Percentiles rank a stretch among this genome's conserved stretches.
These are phyloP conservation scores for Eucalyptus urophylla DNA, from an alignment of 345 rosid species.

Conservation along the genomic window DNA sequence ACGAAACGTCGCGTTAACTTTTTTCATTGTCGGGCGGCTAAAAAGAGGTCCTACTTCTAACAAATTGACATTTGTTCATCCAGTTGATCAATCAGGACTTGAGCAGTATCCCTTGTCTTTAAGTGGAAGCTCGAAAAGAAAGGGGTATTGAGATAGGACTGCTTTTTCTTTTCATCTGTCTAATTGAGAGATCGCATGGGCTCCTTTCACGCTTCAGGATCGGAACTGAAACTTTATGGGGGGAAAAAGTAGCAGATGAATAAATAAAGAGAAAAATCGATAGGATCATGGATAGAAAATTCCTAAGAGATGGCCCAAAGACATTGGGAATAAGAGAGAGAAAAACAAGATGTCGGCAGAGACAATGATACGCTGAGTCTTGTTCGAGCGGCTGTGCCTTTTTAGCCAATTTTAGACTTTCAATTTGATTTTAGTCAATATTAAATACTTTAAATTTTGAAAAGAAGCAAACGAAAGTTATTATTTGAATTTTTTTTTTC, in stretches of 20 bases:
- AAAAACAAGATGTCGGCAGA: not conserved
- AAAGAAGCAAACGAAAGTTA: too few species aligned
- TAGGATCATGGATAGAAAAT: not conserved
- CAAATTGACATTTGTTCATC: too few species aligned
- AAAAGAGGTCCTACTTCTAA: too few species aligned
- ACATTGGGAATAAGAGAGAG: not conserved
- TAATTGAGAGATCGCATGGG: not conserved
- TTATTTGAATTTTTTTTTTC: too few species aligned
- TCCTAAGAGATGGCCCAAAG: not conserved
- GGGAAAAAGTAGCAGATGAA: not conserved
- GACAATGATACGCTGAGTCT: not conserved
- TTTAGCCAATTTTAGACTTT: not conserved
- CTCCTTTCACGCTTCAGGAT: not conserved
- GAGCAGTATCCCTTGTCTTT: too few species aligned
- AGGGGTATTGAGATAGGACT: too few species aligned
- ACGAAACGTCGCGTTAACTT: not conserved
- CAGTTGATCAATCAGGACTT: too few species aligned
- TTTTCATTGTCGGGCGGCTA: not conserved
- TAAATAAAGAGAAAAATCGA: not conserved
- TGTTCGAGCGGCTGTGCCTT: not conserved
- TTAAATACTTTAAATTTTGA: not conserved
- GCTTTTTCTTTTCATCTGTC: not conserved
- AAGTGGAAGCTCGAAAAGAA: too few species aligned
- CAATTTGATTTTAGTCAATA: not conserved
- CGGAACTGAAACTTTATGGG: not conserved